These are phyloP conservation scores for Sugiyamaella castrensis DNA, from an alignment of 1,139 yeast genomes.

Conservation along the genomic window DNA sequence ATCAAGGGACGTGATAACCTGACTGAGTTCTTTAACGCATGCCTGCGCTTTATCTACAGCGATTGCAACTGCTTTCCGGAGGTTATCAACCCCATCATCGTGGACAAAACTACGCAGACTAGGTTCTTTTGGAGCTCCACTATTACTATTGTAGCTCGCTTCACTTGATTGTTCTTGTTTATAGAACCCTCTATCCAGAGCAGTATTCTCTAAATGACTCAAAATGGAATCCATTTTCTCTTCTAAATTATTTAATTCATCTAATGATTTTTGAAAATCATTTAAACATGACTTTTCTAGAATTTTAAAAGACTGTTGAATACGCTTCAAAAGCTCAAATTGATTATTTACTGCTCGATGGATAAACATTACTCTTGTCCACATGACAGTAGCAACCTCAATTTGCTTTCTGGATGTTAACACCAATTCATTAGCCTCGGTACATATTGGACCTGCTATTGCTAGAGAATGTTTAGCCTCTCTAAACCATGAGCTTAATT, in stretches of 20 bases:
- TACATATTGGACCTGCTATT: constrained; percentile 39
- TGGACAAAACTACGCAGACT: constrained; percentile 47
- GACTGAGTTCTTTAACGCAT: constrained; percentile 30
- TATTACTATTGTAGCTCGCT: background rate
- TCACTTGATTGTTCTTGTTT: constrained; percentile 10
- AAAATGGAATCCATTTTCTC: constrained; percentile 37
- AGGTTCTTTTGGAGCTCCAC: background rate
- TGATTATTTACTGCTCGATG: constrained; percentile 35
- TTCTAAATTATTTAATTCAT: constrained; percentile 28
- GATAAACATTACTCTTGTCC: constrained; percentile 37
- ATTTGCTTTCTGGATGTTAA: constrained; percentile 29
- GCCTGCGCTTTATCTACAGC: constrained; percentile 28
- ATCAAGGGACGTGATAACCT: constrained; percentile 41
- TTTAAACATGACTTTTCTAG: constrained; percentile 16
- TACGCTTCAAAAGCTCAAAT: constrained; percentile 26
- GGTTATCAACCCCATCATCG: constrained; percentile 39
- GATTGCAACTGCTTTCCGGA: constrained; percentile 31
- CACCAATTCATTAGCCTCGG: constrained; percentile 36
- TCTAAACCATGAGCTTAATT: constrained; percentile 26
- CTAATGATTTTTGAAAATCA: constrained; percentile 27
- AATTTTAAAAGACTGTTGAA: constrained; percentile 21
- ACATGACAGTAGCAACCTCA: constrained; percentile 36
- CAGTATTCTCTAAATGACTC: constrained; percentile 33
- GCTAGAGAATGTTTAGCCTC: constrained; percentile 39
- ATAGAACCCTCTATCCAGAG: constrained; percentile 33